Evolutionary conservation across 1,284 basidiomycete genomes (phyloP).

Genomic region (Trichosporon inkin): DNA sequence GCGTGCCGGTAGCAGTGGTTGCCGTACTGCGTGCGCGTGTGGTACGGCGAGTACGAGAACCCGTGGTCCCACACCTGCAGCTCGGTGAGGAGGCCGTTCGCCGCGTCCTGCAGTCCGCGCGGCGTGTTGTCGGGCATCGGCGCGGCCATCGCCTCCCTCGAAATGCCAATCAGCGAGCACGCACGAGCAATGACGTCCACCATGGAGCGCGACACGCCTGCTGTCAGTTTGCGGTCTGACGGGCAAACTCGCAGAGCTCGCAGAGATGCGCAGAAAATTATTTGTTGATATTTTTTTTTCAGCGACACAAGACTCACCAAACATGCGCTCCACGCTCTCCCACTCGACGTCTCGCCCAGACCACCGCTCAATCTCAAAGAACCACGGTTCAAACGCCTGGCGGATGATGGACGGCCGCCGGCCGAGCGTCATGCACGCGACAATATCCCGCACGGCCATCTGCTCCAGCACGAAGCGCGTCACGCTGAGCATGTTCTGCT

Average conservation of each 20-base stretch:
- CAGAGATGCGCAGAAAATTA: not conserved
- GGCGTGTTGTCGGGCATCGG: slow-evolving; percentile 13
- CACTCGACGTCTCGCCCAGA: slow-evolving; percentile 38
- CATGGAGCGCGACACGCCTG: slow-evolving; percentile 42
- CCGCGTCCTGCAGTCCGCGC: slow-evolving; percentile 27
- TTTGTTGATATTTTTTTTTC: no score
- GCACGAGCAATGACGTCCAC: slow-evolving; percentile 43
- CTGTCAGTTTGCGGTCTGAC: not conserved
- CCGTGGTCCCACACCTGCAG: slow-evolving; percentile 40
- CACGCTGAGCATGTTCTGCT: slow-evolving; percentile 24
- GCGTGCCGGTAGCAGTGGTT: slow-evolving; percentile 44
- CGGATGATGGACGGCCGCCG: slow-evolving; percentile 37
- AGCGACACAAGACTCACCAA: slow-evolving; percentile 35
- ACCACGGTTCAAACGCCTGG: slow-evolving; percentile 43
- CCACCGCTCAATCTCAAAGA: slow-evolving; percentile 44
- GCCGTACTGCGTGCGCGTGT: slow-evolving; percentile 42
- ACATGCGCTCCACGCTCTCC: slow-evolving; percentile 44
- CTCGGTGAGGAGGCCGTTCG: slow-evolving; percentile 38
- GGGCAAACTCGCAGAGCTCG: not conserved
- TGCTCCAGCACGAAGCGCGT: slow-evolving; percentile 46
- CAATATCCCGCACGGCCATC: slow-evolving; percentile 43
- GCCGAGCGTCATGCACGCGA: slow-evolving; percentile 46
- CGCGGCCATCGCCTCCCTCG: slow-evolving; percentile 18
- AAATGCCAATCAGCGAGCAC: slow-evolving; percentile 30
- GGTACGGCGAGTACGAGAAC: slow-evolving; percentile 38